Conservation (phyloP, 768 basidiomycete genomes). For the Termitomyces sp. region DNA sequence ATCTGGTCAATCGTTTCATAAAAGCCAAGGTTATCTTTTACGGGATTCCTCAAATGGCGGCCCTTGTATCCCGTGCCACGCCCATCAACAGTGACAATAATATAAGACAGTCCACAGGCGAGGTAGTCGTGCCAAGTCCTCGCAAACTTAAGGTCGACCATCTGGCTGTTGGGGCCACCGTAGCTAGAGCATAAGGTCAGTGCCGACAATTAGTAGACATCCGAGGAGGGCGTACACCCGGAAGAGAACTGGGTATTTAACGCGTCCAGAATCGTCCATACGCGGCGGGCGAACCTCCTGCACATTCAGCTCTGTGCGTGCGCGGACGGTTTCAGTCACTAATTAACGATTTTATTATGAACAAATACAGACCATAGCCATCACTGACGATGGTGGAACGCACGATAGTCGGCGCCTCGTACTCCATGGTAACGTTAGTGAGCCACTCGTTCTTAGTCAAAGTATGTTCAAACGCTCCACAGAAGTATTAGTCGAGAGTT, state of each 20-base stretch:
- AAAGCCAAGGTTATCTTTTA: slow-evolving; percentile 85
- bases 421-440: slow-evolving; percentile 59
- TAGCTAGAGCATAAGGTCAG: slow-evolving; percentile 47
- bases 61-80: slow-evolving; percentile 94
- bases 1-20: slow-evolving; percentile 91
- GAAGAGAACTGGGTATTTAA: slow-evolving; percentile 94
- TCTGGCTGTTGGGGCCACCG: slow-evolving; percentile 86
- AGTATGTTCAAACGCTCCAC: slow-evolving; percentile 55
- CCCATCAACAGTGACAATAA: slow-evolving; percentile 88
- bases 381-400: slow-evolving; percentile 76
- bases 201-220: slow-evolving; percentile 1
- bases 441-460: slow-evolving; percentile 72
- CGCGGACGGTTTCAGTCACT: slow-evolving; percentile 15
- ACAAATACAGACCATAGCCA: slow-evolving; percentile 61
- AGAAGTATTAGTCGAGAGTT: background rate
- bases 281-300: slow-evolving; percentile 87
- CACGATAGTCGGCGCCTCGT: slow-evolving; percentile 65
- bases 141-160: slow-evolving; percentile 60
- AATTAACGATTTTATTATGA: slow-evolving; percentile 6
- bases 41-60: slow-evolving; percentile 75
- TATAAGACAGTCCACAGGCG: slow-evolving; percentile 74
- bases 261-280: slow-evolving; percentile 94
- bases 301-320: slow-evolving; percentile 72
- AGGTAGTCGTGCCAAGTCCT: slow-evolving; percentile 89
- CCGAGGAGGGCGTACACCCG: slow-evolving; percentile 51